Percentiles rank a stretch among this genome's conserved stretches.
These are phyloP conservation scores for Lolium multiflorum DNA, from an alignment of 176 grass and related monocot species.

Conservation along the genomic window DNA sequence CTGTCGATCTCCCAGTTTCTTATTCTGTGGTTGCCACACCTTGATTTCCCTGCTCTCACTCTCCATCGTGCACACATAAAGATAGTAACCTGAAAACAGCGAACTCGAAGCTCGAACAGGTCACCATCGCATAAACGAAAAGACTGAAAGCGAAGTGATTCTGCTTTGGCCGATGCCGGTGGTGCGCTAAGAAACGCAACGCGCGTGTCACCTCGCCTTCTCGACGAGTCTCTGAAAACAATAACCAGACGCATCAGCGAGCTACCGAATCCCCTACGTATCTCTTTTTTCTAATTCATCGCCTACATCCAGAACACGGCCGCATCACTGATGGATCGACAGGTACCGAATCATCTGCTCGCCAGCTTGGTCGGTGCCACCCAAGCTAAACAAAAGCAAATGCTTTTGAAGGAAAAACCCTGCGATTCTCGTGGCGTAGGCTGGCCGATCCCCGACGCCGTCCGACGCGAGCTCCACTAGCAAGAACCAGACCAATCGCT, in stretches of 20 bases:
- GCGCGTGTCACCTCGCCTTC: not conserved
- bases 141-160: not conserved
- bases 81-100: not conserved
- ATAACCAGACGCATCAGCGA: not conserved
- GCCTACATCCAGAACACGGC: not conserved
- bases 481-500: not conserved
- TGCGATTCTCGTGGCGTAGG: not conserved
- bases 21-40: too few species aligned
- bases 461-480: not conserved
- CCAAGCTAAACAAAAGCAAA: not conserved
- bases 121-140: not conserved
- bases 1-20: too few species aligned
- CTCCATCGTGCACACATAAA: not conserved
- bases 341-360: not conserved
- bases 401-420: not conserved
- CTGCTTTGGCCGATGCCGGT: not conserved
- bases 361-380: slow-evolving; percentile 7
- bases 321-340: not conserved
- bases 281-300: not conserved
- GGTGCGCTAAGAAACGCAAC: not conserved
- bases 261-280: not conserved
- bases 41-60: too few species aligned
- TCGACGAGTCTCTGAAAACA: not conserved
- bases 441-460: not conserved
- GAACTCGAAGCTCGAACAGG: not conserved